Percentiles rank a stretch among this genome's conserved stretches.
These are phyloP conservation scores for Sporothrix dimorphospora DNA, from an alignment of 2,329 filamentous ascomycete species.

Conservation along the genomic window DNA sequence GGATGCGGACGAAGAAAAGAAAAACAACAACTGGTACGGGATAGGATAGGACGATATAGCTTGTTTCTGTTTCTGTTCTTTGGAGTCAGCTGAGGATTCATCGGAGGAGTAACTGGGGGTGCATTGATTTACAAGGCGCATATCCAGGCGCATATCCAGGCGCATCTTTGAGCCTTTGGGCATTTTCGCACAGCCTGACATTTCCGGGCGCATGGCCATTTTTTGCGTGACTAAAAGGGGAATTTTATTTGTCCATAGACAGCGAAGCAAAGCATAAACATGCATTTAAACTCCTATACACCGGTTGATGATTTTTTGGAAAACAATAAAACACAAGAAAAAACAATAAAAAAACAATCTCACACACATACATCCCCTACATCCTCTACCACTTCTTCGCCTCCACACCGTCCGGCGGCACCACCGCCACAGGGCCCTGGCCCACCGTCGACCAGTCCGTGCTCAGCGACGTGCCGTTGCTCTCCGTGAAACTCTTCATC, in stretches of 20 bases:
- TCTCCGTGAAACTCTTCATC: conserved; percentile 97
- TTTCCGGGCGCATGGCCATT: background rate
- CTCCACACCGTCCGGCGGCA: conserved; percentile 76
- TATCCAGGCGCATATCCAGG: background rate
- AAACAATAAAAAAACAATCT: background rate
- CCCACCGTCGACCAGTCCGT: conserved; percentile 89
- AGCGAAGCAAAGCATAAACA: background rate
- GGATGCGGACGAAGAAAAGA: background rate
- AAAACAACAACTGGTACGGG: background rate
- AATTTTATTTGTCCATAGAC: background rate
- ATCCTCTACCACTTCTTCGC: conserved; percentile 66
- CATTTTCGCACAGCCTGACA: no score
- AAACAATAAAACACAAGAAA: background rate
- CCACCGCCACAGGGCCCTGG: conserved; percentile 69
- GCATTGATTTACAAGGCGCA: background rate
- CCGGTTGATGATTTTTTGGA: no score
- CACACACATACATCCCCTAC: background rate
- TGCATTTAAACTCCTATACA: background rate
- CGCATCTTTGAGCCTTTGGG: no score
- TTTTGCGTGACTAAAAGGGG: background rate
- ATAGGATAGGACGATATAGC: background rate
- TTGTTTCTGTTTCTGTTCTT: background rate
- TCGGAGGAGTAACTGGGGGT: background rate
- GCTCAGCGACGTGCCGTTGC: conserved; percentile 88
- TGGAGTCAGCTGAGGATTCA: background rate